Evolutionary conservation across 1,139 yeast species (phyloP), one percentile per base, ranked within the genome.

Genomic region (Debaryomyces singareniensis): DNA sequence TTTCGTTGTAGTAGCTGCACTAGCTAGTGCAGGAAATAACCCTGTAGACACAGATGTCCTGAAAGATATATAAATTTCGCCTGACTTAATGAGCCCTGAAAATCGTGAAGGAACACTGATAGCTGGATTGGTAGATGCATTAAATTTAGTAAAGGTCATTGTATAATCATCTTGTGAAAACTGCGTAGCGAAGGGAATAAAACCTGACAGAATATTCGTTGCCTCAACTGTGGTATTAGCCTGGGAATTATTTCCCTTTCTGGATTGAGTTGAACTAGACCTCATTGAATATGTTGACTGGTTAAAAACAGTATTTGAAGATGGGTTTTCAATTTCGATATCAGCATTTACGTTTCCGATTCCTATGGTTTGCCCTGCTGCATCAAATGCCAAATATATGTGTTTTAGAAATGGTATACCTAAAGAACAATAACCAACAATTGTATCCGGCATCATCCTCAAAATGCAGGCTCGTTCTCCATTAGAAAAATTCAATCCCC

Each of bases 361-460:
- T 0, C 82, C 95, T 6, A 84, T 55, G 20, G 58, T 59, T 21
- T 59, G 52, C 15, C 75, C 75, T 14, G 71, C 85, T 38, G 74
- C 68, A 51, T 84, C 93, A 27, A 82, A 76, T 0, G 80, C 91
- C 28, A 81, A 40, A 49, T 77, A 83, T 15, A 72, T 57, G 29
- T 67, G 61, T 31, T 64, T 60, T 32, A 84, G 43, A 40, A 83
- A 75, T 1, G 84, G 66, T 6, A 75, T 55, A 1, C 95, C 95
- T 24, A 85, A 53, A 1, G 75, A 46, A 13, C 71, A 64, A 47
- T 61, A 78, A 1, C 89, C 87, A 3, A 58, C 40, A 11, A 42
- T 37, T 4, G 63, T 55, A 27, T 71, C 65, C 1, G 87, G 82
- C 20, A 66, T 51, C 29, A 84, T 54, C 11, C 68, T 64, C 30